Conservation (phyloP, 352 stramenopile genomes). For the Ophiocytium majus region DNA sequence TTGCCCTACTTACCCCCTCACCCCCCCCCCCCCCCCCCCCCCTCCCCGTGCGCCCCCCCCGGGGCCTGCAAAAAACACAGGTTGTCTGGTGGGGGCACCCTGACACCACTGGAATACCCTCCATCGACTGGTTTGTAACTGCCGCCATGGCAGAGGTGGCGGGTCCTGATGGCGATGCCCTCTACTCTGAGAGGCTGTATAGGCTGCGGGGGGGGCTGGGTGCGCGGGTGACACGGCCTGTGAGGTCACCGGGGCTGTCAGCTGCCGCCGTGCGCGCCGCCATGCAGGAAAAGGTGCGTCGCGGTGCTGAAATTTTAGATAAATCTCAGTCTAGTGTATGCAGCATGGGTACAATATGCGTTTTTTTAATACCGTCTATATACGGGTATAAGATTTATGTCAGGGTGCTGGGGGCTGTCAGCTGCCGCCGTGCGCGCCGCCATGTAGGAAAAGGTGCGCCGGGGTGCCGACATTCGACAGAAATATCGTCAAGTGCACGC, state of each 20-base stretch:
- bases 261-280: neutral
- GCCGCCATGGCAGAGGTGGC: neutral
- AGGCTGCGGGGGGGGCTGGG: neutral
- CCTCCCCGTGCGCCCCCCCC: neutral
- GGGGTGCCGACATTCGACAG: no score
- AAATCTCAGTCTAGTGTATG: no score
- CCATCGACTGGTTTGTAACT: slow-evolving; percentile 3
- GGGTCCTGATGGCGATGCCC: neutral
- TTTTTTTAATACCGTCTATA: no score
- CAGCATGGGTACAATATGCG: no score
- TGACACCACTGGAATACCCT: neutral
- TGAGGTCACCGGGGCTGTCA: neutral
- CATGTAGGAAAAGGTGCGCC: neutral
- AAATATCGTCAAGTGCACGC: no score
- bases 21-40: neutral
- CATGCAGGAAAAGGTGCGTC: slow-evolving; percentile 1
- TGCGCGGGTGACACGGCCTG: neutral
- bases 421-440: neutral
- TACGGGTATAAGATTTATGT: no score
- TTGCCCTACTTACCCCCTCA: no score
- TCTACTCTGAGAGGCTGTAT: slow-evolving; percentile 5
- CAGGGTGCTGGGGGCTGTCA: neutral
- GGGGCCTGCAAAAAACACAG: neutral
- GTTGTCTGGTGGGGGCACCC: slow-evolving; percentile 10
- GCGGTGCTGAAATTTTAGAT: no score